Percentiles rank a stretch among this genome's conserved stretches.
phyloP scores from a whole-genome alignment of 2,329 filamentous ascomycete species.

The Colletotrichum aenigma region DNA sequence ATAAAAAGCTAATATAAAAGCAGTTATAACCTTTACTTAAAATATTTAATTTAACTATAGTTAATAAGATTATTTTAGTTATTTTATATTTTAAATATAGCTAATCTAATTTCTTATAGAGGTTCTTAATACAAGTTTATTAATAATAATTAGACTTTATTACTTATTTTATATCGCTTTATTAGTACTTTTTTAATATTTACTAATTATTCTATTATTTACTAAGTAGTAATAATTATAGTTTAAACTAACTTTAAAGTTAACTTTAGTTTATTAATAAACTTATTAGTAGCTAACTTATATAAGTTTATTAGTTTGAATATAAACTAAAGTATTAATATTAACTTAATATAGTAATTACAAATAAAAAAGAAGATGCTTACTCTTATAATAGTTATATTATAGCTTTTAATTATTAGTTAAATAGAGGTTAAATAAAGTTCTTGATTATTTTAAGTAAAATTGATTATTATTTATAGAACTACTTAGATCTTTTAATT shows the following conservation, averaged over 20 bases:
- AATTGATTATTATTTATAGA: neutral
- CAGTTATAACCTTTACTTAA: no score
- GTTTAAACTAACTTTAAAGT: neutral
- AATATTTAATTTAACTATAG: no score
- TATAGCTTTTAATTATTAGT: neutral
- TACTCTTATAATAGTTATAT: neutral
- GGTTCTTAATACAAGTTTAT: no score
- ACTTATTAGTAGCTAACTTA: neutral
- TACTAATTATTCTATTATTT: neutral
- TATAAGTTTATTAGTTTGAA: neutral
- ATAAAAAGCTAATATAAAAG: no score
- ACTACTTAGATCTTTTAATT: neutral
- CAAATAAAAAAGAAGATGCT: neutral
- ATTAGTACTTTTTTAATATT: neutral
- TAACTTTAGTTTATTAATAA: neutral
- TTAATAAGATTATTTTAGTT: no score
- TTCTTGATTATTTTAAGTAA: neutral
- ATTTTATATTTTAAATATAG: no score
- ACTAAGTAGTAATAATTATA: neutral
- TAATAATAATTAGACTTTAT: no score
- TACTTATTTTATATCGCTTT: neutral
- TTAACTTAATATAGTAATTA: neutral
- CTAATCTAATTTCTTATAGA: no score
- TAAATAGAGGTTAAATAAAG: neutral
- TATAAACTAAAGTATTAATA: neutral